These are phyloP conservation scores for Dothiorella sarmentorum DNA, from an alignment of 2,329 filamentous ascomycete genomes.

Conservation along the genomic window DNA sequence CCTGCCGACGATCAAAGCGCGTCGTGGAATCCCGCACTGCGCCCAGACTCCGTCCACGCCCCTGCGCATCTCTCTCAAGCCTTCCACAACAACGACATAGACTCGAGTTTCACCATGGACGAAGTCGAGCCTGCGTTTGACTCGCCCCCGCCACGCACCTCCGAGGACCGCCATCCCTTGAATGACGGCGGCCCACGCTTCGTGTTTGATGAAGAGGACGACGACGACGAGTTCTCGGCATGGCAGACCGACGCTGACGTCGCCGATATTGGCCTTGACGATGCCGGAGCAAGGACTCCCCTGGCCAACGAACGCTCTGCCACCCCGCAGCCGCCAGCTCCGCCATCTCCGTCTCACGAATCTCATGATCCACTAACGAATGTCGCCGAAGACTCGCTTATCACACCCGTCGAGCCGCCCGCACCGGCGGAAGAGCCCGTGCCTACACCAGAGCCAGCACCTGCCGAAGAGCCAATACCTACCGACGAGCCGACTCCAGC, in stretches of 20 bases:
- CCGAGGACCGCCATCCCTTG: conserved; percentile 16
- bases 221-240: conserved; percentile 7
- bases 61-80: conserved; percentile 20
- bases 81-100: conserved; percentile 15
- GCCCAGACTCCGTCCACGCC: conserved; percentile 39
- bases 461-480: neutral
- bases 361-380: neutral
- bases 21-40: conserved; percentile 56
- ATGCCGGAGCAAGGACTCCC: neutral
- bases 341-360: neutral
- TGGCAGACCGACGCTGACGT: conserved; percentile 1
- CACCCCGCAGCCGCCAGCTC: conserved; percentile 2
- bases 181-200: conserved; percentile 6
- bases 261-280: neutral
- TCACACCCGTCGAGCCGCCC: neutral
- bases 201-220: conserved; percentile 9
- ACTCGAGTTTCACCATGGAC: conserved; percentile 23
- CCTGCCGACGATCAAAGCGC: conserved; percentile 22
- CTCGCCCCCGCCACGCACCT: conserved; percentile 16
- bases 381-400: neutral
- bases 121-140: neutral
- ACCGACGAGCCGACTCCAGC: neutral
- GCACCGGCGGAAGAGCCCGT: too few species aligned
- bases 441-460: neutral
- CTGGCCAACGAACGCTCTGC: conserved; percentile 1